Base-by-base conservation (phyloP, 192 early-diverging fungal genomes). In the Obelidium mucronatum region DNA sequence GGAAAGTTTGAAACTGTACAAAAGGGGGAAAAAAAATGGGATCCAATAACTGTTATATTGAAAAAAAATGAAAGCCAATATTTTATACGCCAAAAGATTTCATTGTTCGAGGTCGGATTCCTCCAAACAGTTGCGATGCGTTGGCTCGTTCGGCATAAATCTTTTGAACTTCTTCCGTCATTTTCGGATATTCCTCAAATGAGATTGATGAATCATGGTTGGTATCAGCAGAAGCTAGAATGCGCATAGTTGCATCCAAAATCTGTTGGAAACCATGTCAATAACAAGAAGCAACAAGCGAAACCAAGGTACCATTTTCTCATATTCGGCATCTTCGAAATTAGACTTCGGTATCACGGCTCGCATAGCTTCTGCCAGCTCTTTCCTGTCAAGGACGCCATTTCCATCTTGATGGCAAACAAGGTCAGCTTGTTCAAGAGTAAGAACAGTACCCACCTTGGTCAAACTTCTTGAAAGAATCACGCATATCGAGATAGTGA, bases 381-480 rank as follows among this genome's bases (percentile, higher is more conserved):
- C 86, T 2, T 15, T 28, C 36, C n/a, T 34, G 62, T 83, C 83
- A 35, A 87, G 77, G 22, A 75, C 52, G 19, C 87, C 87, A 66
- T 88, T 80, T 36, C 75, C 77, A 73, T 88, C 82, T n/a, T n/a
- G n/a, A n/a, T n/a, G n/a, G n/a, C n/a, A n/a, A n/a, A n/a, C n/a
- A n/a, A n/a, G n/a, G n/a, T n/a, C n/a, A n/a, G n/a, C n/a, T n/a
- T n/a, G n/a, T n/a, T n/a, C n/a, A n/a, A n/a, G 17, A 30, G 24
- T 1, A 31, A 26, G 17, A 1, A 26, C n/a, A n/a, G n/a, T n/a
- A n/a, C n/a, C n/a, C n/a, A n/a, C n/a, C n/a, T 44, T 52, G 70
- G 67, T 88, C 87, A 78, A 88, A 86, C 11, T 42, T 71, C 37
- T 54, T 44, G 61, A 88, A 88, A 55, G 84, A 80, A 48, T 88